Conservation (phyloP, 768 basidiomycete species). For the Leccinum disarticulatum region DNA sequence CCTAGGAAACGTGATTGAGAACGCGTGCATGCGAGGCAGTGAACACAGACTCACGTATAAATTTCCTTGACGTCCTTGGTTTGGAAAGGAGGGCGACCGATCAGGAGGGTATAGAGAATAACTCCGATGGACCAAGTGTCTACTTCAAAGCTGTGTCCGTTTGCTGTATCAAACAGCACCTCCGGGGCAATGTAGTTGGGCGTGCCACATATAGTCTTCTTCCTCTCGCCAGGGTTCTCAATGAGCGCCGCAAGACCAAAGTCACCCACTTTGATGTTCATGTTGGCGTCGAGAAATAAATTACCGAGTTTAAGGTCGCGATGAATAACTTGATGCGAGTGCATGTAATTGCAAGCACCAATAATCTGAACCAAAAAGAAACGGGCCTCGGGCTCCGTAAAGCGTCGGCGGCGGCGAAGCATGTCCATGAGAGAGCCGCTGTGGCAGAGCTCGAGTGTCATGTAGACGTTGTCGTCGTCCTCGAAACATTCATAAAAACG, state of each 20-base stretch:
- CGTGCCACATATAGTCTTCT: constrained; percentile 99
- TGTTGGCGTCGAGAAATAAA: constrained; percentile 84
- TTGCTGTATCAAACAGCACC: constrained; percentile 92
- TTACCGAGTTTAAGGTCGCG: constrained; percentile 97
- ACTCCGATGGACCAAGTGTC: constrained; percentile 98
- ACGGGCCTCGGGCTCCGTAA: constrained; percentile 90
- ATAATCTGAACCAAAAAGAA: constrained; percentile 94
- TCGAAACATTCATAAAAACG: constrained; percentile 93
- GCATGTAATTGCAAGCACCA: constrained; percentile 97
- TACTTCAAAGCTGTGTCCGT: constrained; percentile 97
- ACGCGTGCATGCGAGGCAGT: background rate
- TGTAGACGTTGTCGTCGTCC: constrained; percentile 93
- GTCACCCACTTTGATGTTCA: constrained; percentile 97
- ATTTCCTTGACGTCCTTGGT: constrained; percentile 97
- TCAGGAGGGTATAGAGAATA: constrained; percentile 90
- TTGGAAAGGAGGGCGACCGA: constrained; percentile 98
- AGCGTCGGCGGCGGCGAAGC: constrained; percentile 80
- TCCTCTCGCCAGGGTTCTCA: constrained; percentile 93
- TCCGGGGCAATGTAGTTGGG: constrained; percentile 99
- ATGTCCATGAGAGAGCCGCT: constrained; percentile 91
- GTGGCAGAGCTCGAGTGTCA: constrained; percentile 91
- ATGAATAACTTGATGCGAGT: constrained; percentile 94
- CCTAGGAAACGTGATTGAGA: constrained; percentile 38
- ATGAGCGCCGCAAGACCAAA: constrained; percentile 97
- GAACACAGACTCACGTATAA: constrained; percentile 65